Evolutionary conservation across 495 filamentous ascomycete species (phyloP).

Genomic region (Aeminium ludgeri): DNA sequence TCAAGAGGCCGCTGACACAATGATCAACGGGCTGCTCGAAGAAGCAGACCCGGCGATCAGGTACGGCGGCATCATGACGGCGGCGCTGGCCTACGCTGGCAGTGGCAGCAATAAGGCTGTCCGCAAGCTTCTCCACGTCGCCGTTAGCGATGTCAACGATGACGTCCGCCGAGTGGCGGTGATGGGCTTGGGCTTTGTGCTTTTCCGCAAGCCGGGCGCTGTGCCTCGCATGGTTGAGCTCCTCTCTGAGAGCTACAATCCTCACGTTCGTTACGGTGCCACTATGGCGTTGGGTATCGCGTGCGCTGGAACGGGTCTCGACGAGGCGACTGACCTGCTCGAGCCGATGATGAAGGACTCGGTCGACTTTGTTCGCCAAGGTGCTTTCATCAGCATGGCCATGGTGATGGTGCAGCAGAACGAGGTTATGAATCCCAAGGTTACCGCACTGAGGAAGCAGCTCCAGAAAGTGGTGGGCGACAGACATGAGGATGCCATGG

Average conservation of each 20-base stretch:
- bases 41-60: conserved; percentile 87
- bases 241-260: conserved; percentile 94
- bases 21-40: conserved; percentile 81
- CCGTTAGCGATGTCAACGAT: conserved; percentile 96
- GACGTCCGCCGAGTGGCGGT: conserved; percentile 95
- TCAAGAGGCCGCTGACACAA: conserved; percentile 83
- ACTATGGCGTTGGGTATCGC: conserved; percentile 98
- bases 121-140: conserved; percentile 87
- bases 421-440: conserved; percentile 52
- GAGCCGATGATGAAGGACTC: conserved; percentile 99
- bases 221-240: conserved; percentile 99
- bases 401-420: conserved; percentile 99
- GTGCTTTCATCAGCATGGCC: conserved; percentile 80
- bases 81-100: conserved; percentile 92
- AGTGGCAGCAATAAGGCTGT: conserved; percentile 98
- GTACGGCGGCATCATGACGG: conserved; percentile 98
- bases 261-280: conserved; percentile 94
- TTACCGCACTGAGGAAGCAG: conserved; percentile 44
- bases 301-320: conserved; percentile 88
- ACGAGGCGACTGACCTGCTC: conserved; percentile 90
- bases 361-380: conserved; percentile 94
- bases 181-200: conserved; percentile 94
- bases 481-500: conserved; percentile 97
- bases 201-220: conserved; percentile 93
- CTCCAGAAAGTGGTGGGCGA: conserved; percentile 68